Percentiles rank a stretch among this genome's conserved stretches.
Evolutionary conservation across 768 basidiomycete species (phyloP).

Genomic region (Scleroderma citrinum): DNA sequence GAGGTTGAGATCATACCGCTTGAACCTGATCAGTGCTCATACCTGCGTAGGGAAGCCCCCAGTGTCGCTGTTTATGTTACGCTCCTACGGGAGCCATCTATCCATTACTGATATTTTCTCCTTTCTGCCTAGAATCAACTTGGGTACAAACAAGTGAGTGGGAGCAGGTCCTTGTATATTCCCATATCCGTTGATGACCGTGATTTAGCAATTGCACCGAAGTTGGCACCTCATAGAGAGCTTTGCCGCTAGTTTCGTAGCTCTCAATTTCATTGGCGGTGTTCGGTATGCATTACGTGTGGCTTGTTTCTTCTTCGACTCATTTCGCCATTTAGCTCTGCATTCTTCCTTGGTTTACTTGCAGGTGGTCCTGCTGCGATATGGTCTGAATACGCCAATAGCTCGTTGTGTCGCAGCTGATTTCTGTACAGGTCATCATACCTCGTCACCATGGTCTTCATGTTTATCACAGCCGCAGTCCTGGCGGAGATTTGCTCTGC

Average conservation of each 20-base stretch:
- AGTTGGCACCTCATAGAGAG: conserved; percentile 79
- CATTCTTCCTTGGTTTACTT: conserved; percentile 73
- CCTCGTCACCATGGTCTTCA: conserved; percentile 75
- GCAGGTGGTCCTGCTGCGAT: conserved; percentile 86
- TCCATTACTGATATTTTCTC: conserved; percentile 44
- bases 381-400: conserved; percentile 45
- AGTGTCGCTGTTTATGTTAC: conserved; percentile 50
- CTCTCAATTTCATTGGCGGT: conserved; percentile 87
- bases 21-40: conserved; percentile 96
- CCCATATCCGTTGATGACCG: conserved; percentile 1
- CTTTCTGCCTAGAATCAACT: conserved; percentile 50
- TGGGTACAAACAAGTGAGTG: conserved; percentile 71
- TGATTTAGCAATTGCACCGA: conserved; percentile 72
- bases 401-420: conserved; percentile 7
- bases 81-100: conserved; percentile 34
- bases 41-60: conserved; percentile 98
- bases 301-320: conserved; percentile 3
- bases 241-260: conserved; percentile 83
- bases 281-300: conserved; percentile 49
- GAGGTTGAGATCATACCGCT: conserved; percentile 96
- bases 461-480: conserved; percentile 82
- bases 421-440: conserved; percentile 73
- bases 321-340: conserved; percentile 41
- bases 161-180: background rate
- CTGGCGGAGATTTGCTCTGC: conserved; percentile 91